phyloP scores from a whole-genome alignment of 2,329 filamentous ascomycete genomes.

The Talaromyces sp. region DNA sequence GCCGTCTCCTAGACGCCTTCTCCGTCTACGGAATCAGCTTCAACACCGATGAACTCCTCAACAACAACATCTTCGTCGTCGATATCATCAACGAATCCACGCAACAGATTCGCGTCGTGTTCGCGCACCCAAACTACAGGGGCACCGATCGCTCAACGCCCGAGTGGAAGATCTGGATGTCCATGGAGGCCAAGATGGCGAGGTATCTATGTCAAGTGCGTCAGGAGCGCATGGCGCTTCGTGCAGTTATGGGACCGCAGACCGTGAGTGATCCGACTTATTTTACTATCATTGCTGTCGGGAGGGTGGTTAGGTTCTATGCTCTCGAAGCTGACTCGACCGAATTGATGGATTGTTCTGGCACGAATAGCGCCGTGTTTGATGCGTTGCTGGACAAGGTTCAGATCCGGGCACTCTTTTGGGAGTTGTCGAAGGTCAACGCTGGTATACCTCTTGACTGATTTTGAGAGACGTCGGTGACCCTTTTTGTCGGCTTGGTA shows the following conservation, averaged over 20 bases:
- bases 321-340: background rate
- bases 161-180: background rate
- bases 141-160: background rate
- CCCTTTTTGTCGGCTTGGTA: no score
- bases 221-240: background rate
- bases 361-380: background rate
- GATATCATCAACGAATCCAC: background rate
- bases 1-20: background rate
- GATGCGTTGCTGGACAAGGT: background rate
- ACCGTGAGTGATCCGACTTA: background rate
- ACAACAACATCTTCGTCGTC: background rate
- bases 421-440: background rate
- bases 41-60: slow-evolving; percentile 1
- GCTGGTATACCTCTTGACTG: background rate
- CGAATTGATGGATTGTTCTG: background rate
- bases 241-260: no score
- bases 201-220: background rate
- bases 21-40: background rate
- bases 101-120: background rate
- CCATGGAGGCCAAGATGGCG: background rate
- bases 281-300: background rate
- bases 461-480: background rate
- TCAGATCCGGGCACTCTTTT: background rate
- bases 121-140: background rate
- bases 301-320: background rate